Base-by-base conservation (phyloP, 345 rosid genomes). In the Streptanthus diversifolius region DNA sequence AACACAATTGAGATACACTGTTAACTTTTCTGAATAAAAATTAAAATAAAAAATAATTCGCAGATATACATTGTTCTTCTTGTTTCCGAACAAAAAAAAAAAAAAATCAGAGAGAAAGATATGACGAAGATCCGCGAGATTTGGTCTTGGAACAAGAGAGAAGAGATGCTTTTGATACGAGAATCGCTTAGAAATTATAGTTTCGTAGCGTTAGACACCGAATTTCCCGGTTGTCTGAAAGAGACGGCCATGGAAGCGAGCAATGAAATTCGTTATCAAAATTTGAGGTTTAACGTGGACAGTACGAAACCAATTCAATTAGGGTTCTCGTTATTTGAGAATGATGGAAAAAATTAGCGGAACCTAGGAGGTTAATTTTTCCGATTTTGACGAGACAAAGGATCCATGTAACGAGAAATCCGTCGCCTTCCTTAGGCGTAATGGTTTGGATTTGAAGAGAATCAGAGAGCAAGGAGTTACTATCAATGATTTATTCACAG, bases 341-440 rank as follows among this genome's bases (percentile, higher is more conserved):
- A 1, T 0, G 2, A 14, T 0, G 37, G 37, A 12, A 8, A 8
- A 2, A 12, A 49, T 49, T 4, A 1, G 12, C 0, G 48, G 51
- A 2, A 68, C 70, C 0, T 68, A 74, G 70, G 64, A 75, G 4
- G 59, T 75, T 0, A 75, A 75, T n/a, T 75, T 75, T 18, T 61
- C 59, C 0, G 70, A 54, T 29, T 75, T 75, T n/a, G 7, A 35
- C 8, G 70, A 33, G 0, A 44, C 33, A 2, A 39, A 25, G 0
- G 65, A 69, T 15, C 32, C 14, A 0, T 9, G 21, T 0, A 75
- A 68, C 70, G 11, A 40, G 1, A 52, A 53, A 5, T 75, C 74
- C 0, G 13, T 75, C 1, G 11, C 17, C 1, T 75, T 75, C n/a
- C 51, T 75, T 0, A 75, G 3, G 32, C 18, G 58, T 0, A 68